Base-by-base conservation (phyloP, 2,329 filamentous ascomycete genomes). In the Ambrosiella beaveri region DNA sequence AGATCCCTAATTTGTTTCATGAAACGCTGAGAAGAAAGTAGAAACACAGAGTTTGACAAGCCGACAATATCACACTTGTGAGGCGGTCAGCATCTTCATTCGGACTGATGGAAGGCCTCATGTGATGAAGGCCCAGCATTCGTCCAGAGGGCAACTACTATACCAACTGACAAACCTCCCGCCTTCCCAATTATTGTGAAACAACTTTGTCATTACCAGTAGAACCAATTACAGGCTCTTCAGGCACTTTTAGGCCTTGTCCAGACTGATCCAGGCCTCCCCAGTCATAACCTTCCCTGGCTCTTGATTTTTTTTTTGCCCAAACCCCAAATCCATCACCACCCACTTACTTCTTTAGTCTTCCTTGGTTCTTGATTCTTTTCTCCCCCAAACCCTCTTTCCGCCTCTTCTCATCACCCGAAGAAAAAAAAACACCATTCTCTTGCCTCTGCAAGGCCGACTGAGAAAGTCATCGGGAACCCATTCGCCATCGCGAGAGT, bases 381-480 rank as follows among this genome's bases (percentile, higher is more conserved):
- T 58, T 54, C 35, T 11, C 13, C 17, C 41, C 17, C 49, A 15
- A 17, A n/a, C 27, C 56, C 47, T 15, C 40, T 44, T 15, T 39
- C 49, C 36, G 40, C 44, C 38, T 41, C n/a, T n/a, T 39, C 38
- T 57, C 36, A 17, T 57, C 55, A 19, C 47, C 47, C 47, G 11
- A 51, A 51, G 35, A 51, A 51, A 35, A 49, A 49, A 49, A 49
- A 49, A 9, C 12, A 13, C 11, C 35, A 3, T 17, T 19, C 13
- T 51, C 47, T 51, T 51, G 47, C 52, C 12, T 9, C 38, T 13
- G 37, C 37, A 54, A 41, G 39, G 52, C 11, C 52, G 38, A 54
- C 38, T 27, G 52, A 54, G 52, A 54, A 54, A 41, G 52, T 54
- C 52, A 40, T 41, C 37, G 39, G 52, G 52, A 54, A 54, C 36